phyloP scores from a whole-genome alignment of 441 rosid species.

The Viola pubescens region DNA sequence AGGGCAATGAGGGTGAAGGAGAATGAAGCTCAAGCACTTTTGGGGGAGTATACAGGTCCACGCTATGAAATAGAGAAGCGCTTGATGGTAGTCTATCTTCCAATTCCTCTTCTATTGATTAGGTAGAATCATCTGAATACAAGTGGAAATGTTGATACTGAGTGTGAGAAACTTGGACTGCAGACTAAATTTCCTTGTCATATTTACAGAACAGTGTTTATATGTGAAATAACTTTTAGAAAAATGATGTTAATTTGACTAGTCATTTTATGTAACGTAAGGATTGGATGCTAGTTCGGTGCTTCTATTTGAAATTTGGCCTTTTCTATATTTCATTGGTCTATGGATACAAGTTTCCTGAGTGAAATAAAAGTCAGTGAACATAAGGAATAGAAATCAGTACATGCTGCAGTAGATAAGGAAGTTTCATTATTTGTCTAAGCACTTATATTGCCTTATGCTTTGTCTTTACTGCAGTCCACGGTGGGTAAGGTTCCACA shows the following conservation, averaged over 20 bases:
- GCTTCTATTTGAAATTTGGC: too few relatives aligned
- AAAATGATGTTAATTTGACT: too few relatives aligned
- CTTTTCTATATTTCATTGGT: too few relatives aligned
- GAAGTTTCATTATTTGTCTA: neutral
- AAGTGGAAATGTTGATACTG: neutral
- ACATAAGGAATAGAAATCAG: neutral
- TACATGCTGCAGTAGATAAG: neutral
- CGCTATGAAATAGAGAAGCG: constrained; percentile 64
- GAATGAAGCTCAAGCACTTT: constrained; percentile 51
- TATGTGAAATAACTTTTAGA: neutral
- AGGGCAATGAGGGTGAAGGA: constrained; percentile 72
- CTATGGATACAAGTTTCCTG: too few relatives aligned
- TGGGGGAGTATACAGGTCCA: constrained; percentile 66
- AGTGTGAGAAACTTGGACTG: neutral
- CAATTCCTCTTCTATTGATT: constrained; percentile 16
- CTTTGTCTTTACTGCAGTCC: constrained; percentile 41
- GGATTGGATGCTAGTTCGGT: too few relatives aligned
- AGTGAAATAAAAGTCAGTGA: neutral
- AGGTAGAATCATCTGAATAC: constrained; percentile 3
- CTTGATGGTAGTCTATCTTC: constrained; percentile 50
- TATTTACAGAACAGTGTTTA: neutral
- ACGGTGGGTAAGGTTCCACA: constrained; percentile 69
- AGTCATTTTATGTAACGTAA: too few relatives aligned
- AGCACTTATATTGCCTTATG: neutral
- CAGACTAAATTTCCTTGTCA: neutral